Conservation (phyloP, 768 basidiomycete genomes). For the Termitomyces sp. region DNA sequence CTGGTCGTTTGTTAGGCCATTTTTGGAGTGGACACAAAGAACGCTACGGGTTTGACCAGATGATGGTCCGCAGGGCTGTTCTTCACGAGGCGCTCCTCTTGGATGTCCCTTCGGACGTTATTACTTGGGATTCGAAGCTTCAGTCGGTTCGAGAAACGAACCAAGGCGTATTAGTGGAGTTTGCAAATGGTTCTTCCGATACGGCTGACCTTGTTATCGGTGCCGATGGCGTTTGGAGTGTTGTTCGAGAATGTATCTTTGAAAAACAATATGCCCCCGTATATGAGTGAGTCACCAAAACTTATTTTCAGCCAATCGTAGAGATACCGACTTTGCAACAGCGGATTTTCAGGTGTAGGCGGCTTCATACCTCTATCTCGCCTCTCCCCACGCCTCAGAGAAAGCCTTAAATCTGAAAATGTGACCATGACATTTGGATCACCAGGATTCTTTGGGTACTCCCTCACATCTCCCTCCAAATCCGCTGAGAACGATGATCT, state of each 20-base stretch:
- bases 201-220: conserved; percentile 32
- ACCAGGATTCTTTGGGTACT: conserved; percentile 33
- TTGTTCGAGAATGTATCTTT: conserved; percentile 26
- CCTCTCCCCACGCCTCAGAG: conserved; percentile 20
- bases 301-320: not conserved
- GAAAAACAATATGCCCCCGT: conserved; percentile 19
- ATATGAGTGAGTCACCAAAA: conserved; percentile 21
- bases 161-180: conserved; percentile 19
- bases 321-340: not conserved
- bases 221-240: conserved; percentile 33
- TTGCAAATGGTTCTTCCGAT: conserved; percentile 26
- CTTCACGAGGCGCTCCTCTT: conserved; percentile 28
- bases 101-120: conserved; percentile 20
- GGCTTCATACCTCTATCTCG: conserved; percentile 29
- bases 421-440: conserved; percentile 33
- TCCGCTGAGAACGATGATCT: conserved; percentile 2
- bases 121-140: conserved; percentile 26
- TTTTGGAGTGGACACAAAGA: conserved; percentile 21
- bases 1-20: conserved; percentile 26
- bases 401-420: conserved; percentile 21
- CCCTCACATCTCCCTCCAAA: conserved; percentile 16
- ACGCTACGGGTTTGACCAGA: conserved; percentile 25
- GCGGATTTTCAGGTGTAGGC: conserved; percentile 29
- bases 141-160: conserved; percentile 20
- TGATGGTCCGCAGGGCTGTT: conserved; percentile 26